Evolutionary conservation across 257 asterid genomes (phyloP).

Genomic region (Solanum dulcamara): DNA sequence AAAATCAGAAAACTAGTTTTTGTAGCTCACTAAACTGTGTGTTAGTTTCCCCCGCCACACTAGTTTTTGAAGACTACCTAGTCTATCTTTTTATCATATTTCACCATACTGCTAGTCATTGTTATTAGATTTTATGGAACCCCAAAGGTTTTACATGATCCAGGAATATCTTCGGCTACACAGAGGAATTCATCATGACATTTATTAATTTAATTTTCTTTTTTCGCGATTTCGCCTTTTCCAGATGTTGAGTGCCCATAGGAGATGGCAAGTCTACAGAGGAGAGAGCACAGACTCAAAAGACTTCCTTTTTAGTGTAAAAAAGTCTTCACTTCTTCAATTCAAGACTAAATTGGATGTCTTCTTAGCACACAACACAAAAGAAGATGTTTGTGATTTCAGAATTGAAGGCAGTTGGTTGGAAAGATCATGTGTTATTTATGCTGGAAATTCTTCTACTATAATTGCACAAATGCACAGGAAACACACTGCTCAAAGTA

Average conservation of each 20-base stretch:
- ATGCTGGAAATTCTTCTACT: neutral
- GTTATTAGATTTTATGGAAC: neutral
- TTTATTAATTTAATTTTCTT: neutral
- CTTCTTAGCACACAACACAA: slow-evolving; percentile 31
- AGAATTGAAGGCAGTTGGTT: slow-evolving; percentile 58
- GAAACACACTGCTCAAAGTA: slow-evolving; percentile 18
- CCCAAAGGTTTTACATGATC: neutral
- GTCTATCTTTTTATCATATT: neutral
- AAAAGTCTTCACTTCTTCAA: slow-evolving; percentile 41
- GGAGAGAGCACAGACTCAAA: slow-evolving; percentile 46
- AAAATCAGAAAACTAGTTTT: no score
- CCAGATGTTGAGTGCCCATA: neutral
- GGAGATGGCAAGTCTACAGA: slow-evolving; percentile 21
- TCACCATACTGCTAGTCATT: neutral
- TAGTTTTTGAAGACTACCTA: neutral
- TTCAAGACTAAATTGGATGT: slow-evolving; percentile 42
- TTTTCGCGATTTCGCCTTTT: neutral
- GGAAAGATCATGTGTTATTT: slow-evolving; percentile 41
- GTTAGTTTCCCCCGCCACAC: no score
- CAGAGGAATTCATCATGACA: neutral
- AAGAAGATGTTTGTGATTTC: slow-evolving; percentile 40
- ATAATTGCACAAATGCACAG: slow-evolving; percentile 27
- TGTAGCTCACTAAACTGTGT: no score
- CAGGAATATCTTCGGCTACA: neutral
- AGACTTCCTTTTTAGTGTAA: slow-evolving; percentile 41